Evolutionary conservation across 352 stramenopile genomes (phyloP).

Genomic region (Aphanomyces astaci): DNA sequence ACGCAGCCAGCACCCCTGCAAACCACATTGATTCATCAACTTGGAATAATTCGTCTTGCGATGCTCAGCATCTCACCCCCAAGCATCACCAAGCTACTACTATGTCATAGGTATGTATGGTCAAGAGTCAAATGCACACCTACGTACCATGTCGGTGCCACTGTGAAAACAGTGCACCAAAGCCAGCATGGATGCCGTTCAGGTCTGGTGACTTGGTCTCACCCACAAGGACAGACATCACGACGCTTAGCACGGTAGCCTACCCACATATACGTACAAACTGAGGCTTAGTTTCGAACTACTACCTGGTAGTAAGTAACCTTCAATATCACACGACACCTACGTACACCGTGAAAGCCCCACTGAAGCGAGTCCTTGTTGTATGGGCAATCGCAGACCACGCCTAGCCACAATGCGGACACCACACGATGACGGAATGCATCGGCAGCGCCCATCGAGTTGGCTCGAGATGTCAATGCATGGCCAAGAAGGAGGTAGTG

Average conservation of each 20-base stretch:
- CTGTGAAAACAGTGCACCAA: not conserved
- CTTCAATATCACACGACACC: not conserved
- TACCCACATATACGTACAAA: too few relatives aligned
- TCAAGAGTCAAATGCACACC: too few relatives aligned
- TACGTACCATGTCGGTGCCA: not conserved
- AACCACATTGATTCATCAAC: not conserved
- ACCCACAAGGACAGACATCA: not conserved
- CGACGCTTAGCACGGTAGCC: not conserved
- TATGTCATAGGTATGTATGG: too few relatives aligned
- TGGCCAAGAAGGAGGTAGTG: too few relatives aligned
- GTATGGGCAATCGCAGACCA: not conserved
- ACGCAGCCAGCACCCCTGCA: not conserved
- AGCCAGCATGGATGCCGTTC: not conserved
- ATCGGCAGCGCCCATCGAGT: not conserved
- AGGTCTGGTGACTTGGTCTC: not conserved
- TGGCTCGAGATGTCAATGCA: too few relatives aligned
- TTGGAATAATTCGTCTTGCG: not conserved
- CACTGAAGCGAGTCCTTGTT: not conserved
- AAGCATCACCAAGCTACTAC: not conserved
- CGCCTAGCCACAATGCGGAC: not conserved
- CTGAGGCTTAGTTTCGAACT: too few relatives aligned
- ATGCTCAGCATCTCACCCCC: not conserved
- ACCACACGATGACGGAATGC: not conserved
- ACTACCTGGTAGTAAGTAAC: not conserved
- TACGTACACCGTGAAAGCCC: not conserved